Conservation (phyloP, 1,284 basidiomycete species). For the Cryptococcus sp. region DNA sequence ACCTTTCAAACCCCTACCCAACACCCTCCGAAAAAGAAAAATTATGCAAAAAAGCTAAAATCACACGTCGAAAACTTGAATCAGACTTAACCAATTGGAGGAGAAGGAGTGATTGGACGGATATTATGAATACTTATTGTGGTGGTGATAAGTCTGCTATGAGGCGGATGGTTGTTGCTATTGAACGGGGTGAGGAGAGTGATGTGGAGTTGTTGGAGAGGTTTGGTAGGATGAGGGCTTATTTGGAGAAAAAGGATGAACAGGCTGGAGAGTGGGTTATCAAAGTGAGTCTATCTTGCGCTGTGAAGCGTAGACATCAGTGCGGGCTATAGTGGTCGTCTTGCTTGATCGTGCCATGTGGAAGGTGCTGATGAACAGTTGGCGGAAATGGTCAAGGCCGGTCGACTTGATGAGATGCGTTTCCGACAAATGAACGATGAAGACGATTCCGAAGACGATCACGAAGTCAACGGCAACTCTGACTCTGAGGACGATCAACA, state of each 20-base stretch:
- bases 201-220: constrained; percentile 4
- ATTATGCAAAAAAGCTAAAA: constrained; percentile 16
- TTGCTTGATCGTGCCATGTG: no score
- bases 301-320: no score
- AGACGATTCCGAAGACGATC: no score
- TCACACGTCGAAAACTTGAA: constrained; percentile 22
- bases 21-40: constrained; percentile 17
- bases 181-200: constrained; percentile 11
- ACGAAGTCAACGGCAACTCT: no score
- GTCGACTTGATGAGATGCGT: no score
- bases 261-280: constrained; percentile 25
- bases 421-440: no score
- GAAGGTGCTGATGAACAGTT: no score
- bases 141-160: constrained; percentile 15
- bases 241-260: constrained; percentile 18
- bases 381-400: no score
- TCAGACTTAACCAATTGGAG: constrained; percentile 35
- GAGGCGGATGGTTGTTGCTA: constrained; percentile 17
- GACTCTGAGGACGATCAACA: no score
- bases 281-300: constrained; percentile 19
- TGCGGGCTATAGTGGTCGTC: no score
- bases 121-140: constrained; percentile 21
- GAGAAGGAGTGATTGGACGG: constrained; percentile 29
- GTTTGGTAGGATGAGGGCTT: constrained; percentile 13
- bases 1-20: constrained; percentile 31